phyloP scores from a whole-genome alignment of 2,329 filamentous ascomycete species.

The Xylaria sp. region DNA sequence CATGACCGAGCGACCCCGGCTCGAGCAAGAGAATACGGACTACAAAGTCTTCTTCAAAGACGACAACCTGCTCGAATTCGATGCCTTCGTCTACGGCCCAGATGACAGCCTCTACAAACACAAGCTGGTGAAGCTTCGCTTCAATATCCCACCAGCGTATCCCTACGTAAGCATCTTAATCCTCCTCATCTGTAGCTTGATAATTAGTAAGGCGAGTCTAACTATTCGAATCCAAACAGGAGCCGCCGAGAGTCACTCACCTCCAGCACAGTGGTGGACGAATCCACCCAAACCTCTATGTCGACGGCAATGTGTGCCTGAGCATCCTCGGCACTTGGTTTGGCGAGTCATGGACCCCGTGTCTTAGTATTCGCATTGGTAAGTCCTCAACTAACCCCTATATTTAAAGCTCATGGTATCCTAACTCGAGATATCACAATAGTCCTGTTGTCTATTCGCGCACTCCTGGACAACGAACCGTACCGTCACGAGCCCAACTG shows the following conservation, averaged over 20 bases:
- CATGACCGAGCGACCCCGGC: constrained; percentile 21
- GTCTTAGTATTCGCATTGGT: constrained; percentile 33
- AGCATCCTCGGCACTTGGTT: constrained; percentile 36
- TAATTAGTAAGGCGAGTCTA: neutral
- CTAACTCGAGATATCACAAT: neutral
- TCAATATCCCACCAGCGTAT: constrained; percentile 34
- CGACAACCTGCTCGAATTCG: constrained; percentile 33
- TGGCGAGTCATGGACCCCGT: constrained; percentile 30
- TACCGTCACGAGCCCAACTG: constrained; percentile 35
- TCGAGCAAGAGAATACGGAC: constrained; percentile 31
- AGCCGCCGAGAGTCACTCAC: constrained; percentile 36
- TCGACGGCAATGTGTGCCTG: constrained; percentile 35
- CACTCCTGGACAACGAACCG: constrained; percentile 36
- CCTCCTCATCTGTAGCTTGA: neutral
- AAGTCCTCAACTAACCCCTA: neutral
- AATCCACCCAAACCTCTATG: constrained; percentile 39
- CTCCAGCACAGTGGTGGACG: constrained; percentile 28
- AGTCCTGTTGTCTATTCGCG: constrained; percentile 36
- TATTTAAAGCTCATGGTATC: neutral
- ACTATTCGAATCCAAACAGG: constrained; percentile 13
- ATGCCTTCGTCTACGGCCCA: constrained; percentile 34
- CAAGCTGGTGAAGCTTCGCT: constrained; percentile 37
- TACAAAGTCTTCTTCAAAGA: constrained; percentile 38
- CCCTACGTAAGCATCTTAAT: constrained; percentile 25
- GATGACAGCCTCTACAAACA: constrained; percentile 36